Conservation (phyloP, 2,329 filamentous ascomycete species). For the Cordyceps javanica region DNA sequence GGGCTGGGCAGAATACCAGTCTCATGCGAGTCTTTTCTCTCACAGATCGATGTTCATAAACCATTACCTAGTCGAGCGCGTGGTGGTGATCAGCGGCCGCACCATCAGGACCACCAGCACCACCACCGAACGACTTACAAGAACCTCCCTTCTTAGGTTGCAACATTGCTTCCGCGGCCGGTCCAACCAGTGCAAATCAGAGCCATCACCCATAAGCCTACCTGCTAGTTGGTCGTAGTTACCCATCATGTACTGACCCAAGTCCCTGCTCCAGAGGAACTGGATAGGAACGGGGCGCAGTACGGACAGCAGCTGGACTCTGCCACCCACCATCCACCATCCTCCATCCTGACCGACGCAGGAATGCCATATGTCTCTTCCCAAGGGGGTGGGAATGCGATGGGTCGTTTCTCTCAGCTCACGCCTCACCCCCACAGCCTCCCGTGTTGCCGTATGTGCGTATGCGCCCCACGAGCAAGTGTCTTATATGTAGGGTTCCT, state of each 20-base stretch:
- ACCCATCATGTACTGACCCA: too few species aligned
- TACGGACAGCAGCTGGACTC: background rate
- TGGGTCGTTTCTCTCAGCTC: background rate
- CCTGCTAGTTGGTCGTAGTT: too few species aligned
- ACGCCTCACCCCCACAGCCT: background rate
- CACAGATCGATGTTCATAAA: background rate
- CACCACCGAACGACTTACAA: conserved; percentile 6
- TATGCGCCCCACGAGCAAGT: conserved; percentile 7
- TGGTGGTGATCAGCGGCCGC: background rate
- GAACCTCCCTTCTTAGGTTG: background rate
- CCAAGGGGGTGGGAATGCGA: conserved; percentile 10
- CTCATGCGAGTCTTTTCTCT: background rate
- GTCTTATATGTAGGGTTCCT: conserved; percentile 2
- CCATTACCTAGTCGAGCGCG: background rate
- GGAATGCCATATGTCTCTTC: conserved; percentile 10
- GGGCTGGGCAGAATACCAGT: conserved; percentile 9
- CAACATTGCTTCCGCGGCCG: background rate
- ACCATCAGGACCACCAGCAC: background rate
- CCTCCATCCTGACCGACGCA: background rate
- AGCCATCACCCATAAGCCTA: background rate
- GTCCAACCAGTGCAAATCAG: background rate
- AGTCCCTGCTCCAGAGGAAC: too few species aligned
- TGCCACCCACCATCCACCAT: background rate
- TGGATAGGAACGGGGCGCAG: background rate
- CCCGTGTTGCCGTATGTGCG: background rate